Evolutionary conservation across 148 eudicot genomes (phyloP), one percentile per base, ranked within the genome.

Genomic region (Pouteria glomerata): DNA sequence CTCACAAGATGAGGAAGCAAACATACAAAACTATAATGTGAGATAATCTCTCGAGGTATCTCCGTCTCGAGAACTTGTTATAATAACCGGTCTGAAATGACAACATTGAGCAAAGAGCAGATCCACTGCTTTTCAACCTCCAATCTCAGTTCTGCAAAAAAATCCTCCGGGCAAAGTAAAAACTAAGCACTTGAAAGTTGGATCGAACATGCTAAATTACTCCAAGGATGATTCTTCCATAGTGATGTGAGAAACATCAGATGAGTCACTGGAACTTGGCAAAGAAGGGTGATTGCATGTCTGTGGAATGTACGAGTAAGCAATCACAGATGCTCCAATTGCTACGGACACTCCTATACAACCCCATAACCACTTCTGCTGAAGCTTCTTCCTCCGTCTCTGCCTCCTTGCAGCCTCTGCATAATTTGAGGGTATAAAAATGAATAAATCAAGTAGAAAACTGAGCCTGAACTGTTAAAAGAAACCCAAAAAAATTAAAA

Each of bases 341-440:
- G 75, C 68, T 10, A 71, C 47, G 6, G 89, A 80, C 27, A 83
- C 23, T 29, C 89, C 89, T 58, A 85, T 24, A 51, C 82, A 76
- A 57, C 86, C 63, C 86, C 89, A 83, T 35, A 85, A 8, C 89
- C 82, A 85, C 80, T 62, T 80, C 68, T 53, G 62, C 63, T 58
- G 81, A 2, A 59, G 74, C 56, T 66, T 76, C 59, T 63, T 85
- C 76, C 66, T 83, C 29, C 80, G 75, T 56, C 85, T 66, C 52
- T 81, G 82, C 74, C 70, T 80, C 39, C 86, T 78, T 58, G 82
- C 81, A 52, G 74, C 79, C 76, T 83, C 89, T 85, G 84, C 69
- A 26, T 7, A 23, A 63, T 55, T 61, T 62, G 23, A 21, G 35
- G n/a, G 55, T 5, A 2, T 33, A 31, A 48, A 10, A 23, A 6